phyloP scores from a whole-genome alignment of 2,329 filamentous ascomycete genomes.

The Colletotrichum spaethianum region DNA sequence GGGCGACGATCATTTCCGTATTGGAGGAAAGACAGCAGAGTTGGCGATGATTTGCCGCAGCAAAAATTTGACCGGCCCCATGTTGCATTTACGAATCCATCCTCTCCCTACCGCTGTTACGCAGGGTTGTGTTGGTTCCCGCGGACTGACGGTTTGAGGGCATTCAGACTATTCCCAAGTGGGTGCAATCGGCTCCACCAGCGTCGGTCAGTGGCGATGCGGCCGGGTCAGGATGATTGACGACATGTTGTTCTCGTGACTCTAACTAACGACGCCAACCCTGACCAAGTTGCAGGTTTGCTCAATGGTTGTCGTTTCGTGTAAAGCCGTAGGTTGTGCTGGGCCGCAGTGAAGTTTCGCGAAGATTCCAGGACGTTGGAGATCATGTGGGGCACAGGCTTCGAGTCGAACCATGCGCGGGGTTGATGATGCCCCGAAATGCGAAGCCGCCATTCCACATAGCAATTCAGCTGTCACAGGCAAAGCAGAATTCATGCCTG shows the following conservation, averaged over 20 bases:
- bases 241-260: neutral
- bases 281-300: neutral
- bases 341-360: conserved; percentile 19
- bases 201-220: neutral
- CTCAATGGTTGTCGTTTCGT: neutral
- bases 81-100: neutral
- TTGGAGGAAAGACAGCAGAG: neutral
- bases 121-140: neutral
- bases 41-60: neutral
- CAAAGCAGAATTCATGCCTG: neutral
- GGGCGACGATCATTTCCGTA: conserved; percentile 19
- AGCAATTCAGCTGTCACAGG: neutral
- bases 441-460: neutral
- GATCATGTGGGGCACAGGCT: conserved; percentile 17
- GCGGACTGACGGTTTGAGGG: conserved; percentile 9
- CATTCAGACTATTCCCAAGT: conserved; percentile 9
- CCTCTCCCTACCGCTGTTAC: neutral
- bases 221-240: neutral
- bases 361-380: conserved; percentile 31
- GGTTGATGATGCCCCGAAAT: neutral
- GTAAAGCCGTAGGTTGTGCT: neutral
- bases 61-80: neutral
- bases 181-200: neutral
- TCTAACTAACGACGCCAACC: neutral
- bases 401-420: conserved; percentile 6